Conservation (phyloP, 139 green algal species). For the Tetradesmus lagerheimii region DNA sequence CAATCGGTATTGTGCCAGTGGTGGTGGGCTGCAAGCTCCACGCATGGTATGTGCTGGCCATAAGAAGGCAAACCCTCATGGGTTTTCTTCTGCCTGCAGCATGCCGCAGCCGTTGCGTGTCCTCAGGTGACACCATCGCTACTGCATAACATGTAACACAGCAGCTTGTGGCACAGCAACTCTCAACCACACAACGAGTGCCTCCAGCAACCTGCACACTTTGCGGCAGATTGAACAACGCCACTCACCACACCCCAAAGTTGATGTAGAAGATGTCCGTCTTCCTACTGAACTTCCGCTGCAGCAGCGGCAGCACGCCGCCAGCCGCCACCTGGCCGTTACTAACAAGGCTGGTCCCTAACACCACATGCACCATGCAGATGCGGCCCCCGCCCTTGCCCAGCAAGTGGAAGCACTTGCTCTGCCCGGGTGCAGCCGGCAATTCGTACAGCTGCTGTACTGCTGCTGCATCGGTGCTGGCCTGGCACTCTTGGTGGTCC, state of each 20-base stretch:
- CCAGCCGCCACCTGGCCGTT: slow-evolving; percentile 35
- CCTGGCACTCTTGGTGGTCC: slow-evolving; percentile 21
- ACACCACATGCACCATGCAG: slow-evolving; percentile 42
- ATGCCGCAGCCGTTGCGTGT: too few species aligned
- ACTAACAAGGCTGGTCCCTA: slow-evolving; percentile 21
- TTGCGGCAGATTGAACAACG: too few species aligned
- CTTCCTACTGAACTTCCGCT: not conserved
- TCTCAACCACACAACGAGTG: too few species aligned
- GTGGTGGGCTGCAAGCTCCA: too few species aligned
- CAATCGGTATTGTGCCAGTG: too few species aligned
- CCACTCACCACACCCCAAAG: slow-evolving; percentile 11
- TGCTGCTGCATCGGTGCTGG: slow-evolving; percentile 31
- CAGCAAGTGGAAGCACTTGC: slow-evolving; percentile 46
- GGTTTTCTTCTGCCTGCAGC: too few species aligned
- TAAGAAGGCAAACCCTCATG: too few species aligned
- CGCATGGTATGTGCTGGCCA: too few species aligned
- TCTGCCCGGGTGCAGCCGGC: not conserved
- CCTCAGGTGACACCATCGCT: too few species aligned
- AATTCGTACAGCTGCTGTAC: slow-evolving; percentile 7
- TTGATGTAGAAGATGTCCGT: slow-evolving; percentile 37
- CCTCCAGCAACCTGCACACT: too few species aligned
- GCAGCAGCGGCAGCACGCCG: slow-evolving; percentile 42
- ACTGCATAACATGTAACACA: too few species aligned
- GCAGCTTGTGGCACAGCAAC: too few species aligned
- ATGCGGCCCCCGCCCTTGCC: slow-evolving; percentile 24